These are phyloP conservation scores for Penicillium sclerotiorum DNA, from an alignment of 2,329 filamentous ascomycete genomes.

Conservation along the genomic window DNA sequence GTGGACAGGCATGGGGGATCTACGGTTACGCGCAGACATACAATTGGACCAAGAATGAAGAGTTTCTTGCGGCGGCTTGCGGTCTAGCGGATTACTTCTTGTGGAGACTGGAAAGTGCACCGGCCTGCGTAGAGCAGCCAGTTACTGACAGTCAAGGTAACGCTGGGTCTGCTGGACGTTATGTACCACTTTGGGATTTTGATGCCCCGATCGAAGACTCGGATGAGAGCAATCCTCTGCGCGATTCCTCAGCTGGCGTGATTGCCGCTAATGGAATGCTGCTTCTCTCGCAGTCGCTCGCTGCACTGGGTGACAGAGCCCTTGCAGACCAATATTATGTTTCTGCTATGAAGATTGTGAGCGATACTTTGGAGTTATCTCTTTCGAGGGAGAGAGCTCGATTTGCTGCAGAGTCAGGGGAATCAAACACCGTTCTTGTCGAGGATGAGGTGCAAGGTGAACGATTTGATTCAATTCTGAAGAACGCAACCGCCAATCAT, in stretches of 20 bases:
- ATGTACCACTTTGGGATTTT: conserved; percentile 28
- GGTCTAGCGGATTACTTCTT: conserved; percentile 15
- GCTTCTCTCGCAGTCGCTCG: conserved; percentile 21
- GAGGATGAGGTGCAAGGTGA: neutral
- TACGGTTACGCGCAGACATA: conserved; percentile 14
- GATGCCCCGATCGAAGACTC: conserved; percentile 23
- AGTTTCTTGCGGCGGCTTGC: conserved; percentile 12
- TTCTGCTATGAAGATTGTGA: conserved; percentile 11
- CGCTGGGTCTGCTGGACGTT: conserved; percentile 3
- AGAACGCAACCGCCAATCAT: conserved; percentile 45
- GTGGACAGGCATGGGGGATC: conserved; percentile 14
- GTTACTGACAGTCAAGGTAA: neutral
- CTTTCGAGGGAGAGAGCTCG: conserved; percentile 9
- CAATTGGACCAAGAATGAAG: conserved; percentile 7
- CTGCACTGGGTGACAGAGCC: conserved; percentile 2
- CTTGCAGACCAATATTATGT: conserved; percentile 10
- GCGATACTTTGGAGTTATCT: conserved; percentile 14
- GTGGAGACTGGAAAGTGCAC: neutral
- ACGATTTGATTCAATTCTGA: conserved; percentile 35
- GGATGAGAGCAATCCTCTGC: conserved; percentile 24
- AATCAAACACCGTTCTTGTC: neutral
- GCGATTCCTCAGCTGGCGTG: conserved; percentile 47
- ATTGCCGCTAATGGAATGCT: conserved; percentile 48
- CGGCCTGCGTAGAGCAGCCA: conserved; percentile 1
- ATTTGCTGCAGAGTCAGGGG: neutral